Evolutionary conservation across 305 asterid species (phyloP).

Genomic region (Withania somnifera): DNA sequence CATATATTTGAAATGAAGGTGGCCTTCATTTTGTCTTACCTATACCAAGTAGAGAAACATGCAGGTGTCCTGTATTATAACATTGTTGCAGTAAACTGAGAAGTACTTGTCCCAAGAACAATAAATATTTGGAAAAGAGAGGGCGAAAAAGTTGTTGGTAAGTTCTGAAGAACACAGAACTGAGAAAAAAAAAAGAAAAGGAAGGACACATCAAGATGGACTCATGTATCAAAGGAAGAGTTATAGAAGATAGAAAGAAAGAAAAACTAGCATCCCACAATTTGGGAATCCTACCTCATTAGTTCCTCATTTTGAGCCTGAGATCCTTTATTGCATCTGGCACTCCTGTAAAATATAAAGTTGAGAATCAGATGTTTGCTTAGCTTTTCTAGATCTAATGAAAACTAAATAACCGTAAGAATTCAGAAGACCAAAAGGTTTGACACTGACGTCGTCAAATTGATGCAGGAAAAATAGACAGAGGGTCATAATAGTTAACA

Average conservation of each 20-base stretch:
- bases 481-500: background rate
- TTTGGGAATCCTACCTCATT: slow-evolving; percentile 40
- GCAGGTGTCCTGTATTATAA: background rate
- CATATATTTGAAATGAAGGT: background rate
- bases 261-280: background rate
- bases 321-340: slow-evolving; percentile 31
- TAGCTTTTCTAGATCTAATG: background rate
- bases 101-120: background rate
- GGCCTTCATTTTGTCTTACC: background rate
- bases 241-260: background rate
- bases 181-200: background rate
- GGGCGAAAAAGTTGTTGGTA: background rate
- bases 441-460: background rate
- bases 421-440: background rate
- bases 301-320: slow-evolving; percentile 50
- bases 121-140: background rate
- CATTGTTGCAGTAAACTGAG: background rate
- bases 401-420: background rate
- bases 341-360: slow-evolving; percentile 25
- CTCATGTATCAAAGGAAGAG: background rate
- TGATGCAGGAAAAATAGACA: background rate
- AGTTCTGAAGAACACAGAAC: background rate
- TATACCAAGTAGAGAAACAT: background rate
- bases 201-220: background rate
- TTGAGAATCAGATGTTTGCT: background rate